Evolutionary conservation across 495 filamentous ascomycete genomes (phyloP).

Genomic region (Talaromyces stipitatus): DNA sequence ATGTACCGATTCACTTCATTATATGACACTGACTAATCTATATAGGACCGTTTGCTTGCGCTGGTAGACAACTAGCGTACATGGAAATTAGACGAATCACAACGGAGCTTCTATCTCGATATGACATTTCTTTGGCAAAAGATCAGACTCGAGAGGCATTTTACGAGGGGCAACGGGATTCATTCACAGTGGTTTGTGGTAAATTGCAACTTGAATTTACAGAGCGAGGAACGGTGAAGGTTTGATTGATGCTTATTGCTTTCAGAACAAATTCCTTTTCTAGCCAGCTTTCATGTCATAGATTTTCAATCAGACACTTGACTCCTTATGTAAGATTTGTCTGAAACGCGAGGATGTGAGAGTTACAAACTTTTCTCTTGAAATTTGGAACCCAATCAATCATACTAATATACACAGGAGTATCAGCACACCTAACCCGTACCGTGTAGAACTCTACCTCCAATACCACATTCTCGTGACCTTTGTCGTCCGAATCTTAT

Average conservation of each 20-base stretch:
- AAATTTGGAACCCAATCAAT: no score
- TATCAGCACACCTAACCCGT: no score
- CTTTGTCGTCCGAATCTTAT: conserved; percentile 72
- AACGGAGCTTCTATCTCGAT: conserved; percentile 22
- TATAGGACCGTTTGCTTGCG: conserved; percentile 35
- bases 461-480: conserved; percentile 41
- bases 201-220: conserved; percentile 3
- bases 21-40: background rate
- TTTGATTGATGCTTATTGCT: background rate
- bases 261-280: background rate
- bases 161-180: conserved; percentile 5
- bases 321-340: no score
- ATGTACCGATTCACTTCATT: no score
- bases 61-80: conserved; percentile 45
- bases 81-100: conserved; percentile 36
- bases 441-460: no score
- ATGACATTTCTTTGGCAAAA: conserved; percentile 13
- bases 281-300: no score
- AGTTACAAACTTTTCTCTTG: no score
- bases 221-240: background rate
- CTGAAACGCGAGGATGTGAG: no score
- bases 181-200: conserved; percentile 1
- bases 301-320: no score
- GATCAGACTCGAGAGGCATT: conserved; percentile 4
- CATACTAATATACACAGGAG: no score